Evolutionary conservation across 495 filamentous ascomycete genomes (phyloP), one percentile per base, ranked within the genome.

Genomic region (Entonaema liquescens): DNA sequence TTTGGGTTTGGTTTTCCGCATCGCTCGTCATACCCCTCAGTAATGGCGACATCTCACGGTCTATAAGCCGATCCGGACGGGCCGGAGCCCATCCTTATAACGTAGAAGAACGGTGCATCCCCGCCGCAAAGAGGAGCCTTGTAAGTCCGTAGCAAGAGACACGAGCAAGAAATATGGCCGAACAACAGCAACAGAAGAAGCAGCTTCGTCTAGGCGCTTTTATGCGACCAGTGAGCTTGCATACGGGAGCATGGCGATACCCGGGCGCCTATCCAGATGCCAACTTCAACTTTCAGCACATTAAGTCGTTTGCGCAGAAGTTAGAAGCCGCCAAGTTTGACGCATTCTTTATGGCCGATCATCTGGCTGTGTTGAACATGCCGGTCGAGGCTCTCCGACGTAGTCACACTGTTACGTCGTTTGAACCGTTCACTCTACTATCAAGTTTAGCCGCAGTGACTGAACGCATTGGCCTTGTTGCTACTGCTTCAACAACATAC

Each of bases 291-390:
- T 82, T 88, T 33, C 71, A 79, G 28, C 84, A 88, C 56, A 76
- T 89, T 54, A 81, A 81, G 29, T 77, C 79, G 7, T 88, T 89
- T 62, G 83, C 84, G 59, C 81, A 84, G 58, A 86, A 85, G 65
- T 81, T 89, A 13, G 86, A 88, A 73, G 81, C 78, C 13, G 86
- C 85, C 67, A 88, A 88, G 64, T 88, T 88, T 76, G 85, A 88
- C 71, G 86, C 85, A 56, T 87, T 88, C 79, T 88, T 88, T 81
- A 88, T 88, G 85, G 86, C 86, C 4, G 86, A 88, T 65, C 85
- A 87, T 66, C 76, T 88, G 0, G 86, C 85, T 13, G 85, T 87
- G 8, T 74, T 87, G 26, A 87, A 88, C 70, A 87, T 88, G 85
- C 85, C 85, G 8, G 70, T 85, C 13, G 85, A 88, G 59, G 85